Evolutionary conservation across 2,329 filamentous ascomycete species (phyloP).

Genomic region (Phyllosticta citrichinensis): DNA sequence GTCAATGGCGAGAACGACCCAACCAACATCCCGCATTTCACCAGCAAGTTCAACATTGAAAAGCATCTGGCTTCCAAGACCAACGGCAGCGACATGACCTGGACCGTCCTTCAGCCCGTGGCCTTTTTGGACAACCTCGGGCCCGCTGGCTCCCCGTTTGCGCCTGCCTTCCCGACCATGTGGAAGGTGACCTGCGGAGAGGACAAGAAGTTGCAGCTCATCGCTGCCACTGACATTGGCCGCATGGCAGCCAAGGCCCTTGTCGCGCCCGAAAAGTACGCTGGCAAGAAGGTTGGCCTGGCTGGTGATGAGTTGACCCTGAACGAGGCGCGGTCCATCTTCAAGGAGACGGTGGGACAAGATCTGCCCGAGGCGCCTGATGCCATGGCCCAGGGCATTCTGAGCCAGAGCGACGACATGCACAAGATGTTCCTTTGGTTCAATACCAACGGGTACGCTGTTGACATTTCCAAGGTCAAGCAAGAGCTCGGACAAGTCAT

Average conservation of each 20-base stretch:
- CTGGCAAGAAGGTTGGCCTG: constrained; percentile 32
- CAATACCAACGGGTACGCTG: constrained; percentile 30
- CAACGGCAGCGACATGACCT: constrained; percentile 38
- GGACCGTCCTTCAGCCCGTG: constrained; percentile 49
- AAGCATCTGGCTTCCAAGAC: constrained; percentile 40
- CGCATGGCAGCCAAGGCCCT: constrained; percentile 39
- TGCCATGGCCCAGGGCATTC: constrained; percentile 24
- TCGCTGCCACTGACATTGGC: constrained; percentile 37
- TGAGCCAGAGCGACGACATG: constrained; percentile 30
- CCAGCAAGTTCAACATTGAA: constrained; percentile 51
- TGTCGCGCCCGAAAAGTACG: constrained; percentile 30
- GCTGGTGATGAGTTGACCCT: constrained; percentile 41
- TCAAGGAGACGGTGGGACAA: constrained; percentile 33
- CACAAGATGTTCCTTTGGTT: constrained; percentile 41
- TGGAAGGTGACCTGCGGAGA: constrained; percentile 20
- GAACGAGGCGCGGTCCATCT: constrained; percentile 29
- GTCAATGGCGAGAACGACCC: constrained; percentile 35
- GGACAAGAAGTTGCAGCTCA: constrained; percentile 24
- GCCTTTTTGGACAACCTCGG: constrained; percentile 50
- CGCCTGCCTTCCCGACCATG: constrained; percentile 25
- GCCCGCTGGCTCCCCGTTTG: constrained; percentile 29
- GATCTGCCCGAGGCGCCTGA: constrained; percentile 31
- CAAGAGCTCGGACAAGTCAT: constrained; percentile 29
- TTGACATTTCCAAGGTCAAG: constrained; percentile 32
- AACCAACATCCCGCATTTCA: constrained; percentile 52